A percentile compares a stretch with the other conserved stretches of the same genome.
These are phyloP conservation scores for Mucor sp. DNA, from an alignment of 371 early-diverging fungal genomes.

Conservation along the genomic window DNA sequence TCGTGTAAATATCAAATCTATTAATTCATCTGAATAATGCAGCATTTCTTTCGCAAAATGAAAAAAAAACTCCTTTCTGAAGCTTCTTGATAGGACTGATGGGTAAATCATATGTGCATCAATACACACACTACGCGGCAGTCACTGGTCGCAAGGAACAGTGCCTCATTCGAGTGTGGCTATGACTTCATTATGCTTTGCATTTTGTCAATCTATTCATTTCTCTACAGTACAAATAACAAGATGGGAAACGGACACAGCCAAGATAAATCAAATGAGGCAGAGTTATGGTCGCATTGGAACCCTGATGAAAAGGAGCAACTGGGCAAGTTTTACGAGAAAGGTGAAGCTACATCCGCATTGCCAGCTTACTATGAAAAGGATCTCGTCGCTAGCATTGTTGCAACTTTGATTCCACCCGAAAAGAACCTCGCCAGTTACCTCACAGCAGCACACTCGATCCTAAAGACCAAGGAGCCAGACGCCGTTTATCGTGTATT, in stretches of 20 bases:
- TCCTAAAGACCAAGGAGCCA: not conserved
- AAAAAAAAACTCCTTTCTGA: not conserved
- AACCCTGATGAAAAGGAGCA: not conserved
- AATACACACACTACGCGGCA: not conserved
- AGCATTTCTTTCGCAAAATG: not conserved
- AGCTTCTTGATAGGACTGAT: not conserved
- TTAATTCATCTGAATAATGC: not conserved
- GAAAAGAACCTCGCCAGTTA: not conserved
- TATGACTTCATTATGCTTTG: not conserved
- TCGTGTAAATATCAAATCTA: not conserved
- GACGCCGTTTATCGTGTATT: constrained; percentile 15
- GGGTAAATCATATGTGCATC: not conserved
- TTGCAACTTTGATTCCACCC: not conserved
- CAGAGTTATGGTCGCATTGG: constrained; percentile 16
- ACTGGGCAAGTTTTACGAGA: constrained; percentile 5
- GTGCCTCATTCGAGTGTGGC: not conserved
- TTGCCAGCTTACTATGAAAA: not conserved
- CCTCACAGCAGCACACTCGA: not conserved
- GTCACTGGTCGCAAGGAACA: not conserved
- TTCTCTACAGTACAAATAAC: not conserved
- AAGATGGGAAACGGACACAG: constrained; percentile 28
- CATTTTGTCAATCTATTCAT: not conserved
- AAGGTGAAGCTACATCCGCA: not conserved
- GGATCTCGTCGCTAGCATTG: not conserved
- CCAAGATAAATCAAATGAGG: constrained; percentile 3